phyloP scores from a whole-genome alignment of 2,329 filamentous ascomycete genomes.

The Parafenestella ontariensis region DNA sequence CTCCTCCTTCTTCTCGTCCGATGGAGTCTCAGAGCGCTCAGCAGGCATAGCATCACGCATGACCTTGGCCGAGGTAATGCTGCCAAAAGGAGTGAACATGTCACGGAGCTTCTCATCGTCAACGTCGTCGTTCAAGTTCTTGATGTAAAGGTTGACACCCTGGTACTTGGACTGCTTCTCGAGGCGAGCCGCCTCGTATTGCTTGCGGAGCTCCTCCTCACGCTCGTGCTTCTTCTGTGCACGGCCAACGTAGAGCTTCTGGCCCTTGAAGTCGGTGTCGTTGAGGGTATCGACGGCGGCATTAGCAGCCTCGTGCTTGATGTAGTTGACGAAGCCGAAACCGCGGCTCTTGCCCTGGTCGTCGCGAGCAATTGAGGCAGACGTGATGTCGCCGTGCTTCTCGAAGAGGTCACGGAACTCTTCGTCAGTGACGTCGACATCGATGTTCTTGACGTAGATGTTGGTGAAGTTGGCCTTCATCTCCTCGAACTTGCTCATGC shows the following conservation, averaged over 20 bases:
- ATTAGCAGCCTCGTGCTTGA: constrained; percentile 84
- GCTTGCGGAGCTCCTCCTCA: constrained; percentile 98
- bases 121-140: constrained; percentile 96
- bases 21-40: constrained; percentile 57
- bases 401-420: constrained; percentile 95
- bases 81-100: constrained; percentile 89
- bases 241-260: constrained; percentile 97
- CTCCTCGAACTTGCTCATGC: constrained; percentile 99
- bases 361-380: constrained; percentile 90
- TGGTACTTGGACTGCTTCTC: constrained; percentile 99
- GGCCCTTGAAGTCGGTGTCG: constrained; percentile 87
- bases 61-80: constrained; percentile 98
- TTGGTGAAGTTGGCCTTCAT: constrained; percentile 99
- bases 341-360: constrained; percentile 90
- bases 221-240: constrained; percentile 99
- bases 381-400: constrained; percentile 92
- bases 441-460: constrained; percentile 99
- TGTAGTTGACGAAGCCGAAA: constrained; percentile 96
- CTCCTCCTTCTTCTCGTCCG: constrained; percentile 58
- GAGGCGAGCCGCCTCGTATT: constrained; percentile 94
- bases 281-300: constrained; percentile 92
- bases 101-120: constrained; percentile 97
- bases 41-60: constrained; percentile 81
- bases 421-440: constrained; percentile 82
- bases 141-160: constrained; percentile 99